Evolutionary conservation across 1,284 basidiomycete genomes (phyloP), one percentile per base, ranked within the genome.

Genomic region (Trametes hirsuta): DNA sequence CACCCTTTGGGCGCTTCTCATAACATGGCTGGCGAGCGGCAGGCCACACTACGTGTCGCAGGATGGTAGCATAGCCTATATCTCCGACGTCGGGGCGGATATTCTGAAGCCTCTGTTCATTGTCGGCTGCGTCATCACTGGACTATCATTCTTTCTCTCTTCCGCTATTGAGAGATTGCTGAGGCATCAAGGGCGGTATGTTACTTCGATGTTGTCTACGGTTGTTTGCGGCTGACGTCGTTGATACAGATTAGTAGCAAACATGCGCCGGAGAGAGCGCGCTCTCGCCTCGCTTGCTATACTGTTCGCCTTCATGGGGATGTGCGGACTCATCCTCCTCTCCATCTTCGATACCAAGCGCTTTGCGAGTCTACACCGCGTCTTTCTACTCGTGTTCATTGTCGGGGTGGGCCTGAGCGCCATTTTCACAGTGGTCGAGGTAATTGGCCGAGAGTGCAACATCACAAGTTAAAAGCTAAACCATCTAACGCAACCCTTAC

Each of bases 91-190:
- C 36, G 90, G 86, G 21, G 90, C 89, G 22, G 81, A 81, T 65
- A 77, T 80, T 46, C 75, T 92, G 36, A 91, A 91, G 69, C 90
- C 90, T 6, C 77, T 92, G 34, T 92, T 92, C 68, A 76, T 91
- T 45, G 75, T 79, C 8, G 84, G 84, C 14, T 85, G 83, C 66
- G 75, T 77, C 39, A 79, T 90, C 57, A 90, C 88, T 2, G 85
- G 81, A 1, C 73, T 82, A 1, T 77, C 80, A 0, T 89, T 91
- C 71, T 76, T 89, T 66, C 71, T 86, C 47, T 81, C 83, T 6
- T 77, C 91, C 22, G 62, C 77, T 3, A 68, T 86, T 40, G 88
- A 91, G 72, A 78, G 88, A 48, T 80, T 82, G 67, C 75, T 90
- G 34, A 76, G 88, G 59, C 85, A 90, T 69, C 76, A 79, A 4